Percentiles rank a stretch among this genome's conserved stretches.
These are phyloP conservation scores for Nakazawaea molendinolei DNA, from an alignment of 805 yeast species.

Conservation along the genomic window DNA sequence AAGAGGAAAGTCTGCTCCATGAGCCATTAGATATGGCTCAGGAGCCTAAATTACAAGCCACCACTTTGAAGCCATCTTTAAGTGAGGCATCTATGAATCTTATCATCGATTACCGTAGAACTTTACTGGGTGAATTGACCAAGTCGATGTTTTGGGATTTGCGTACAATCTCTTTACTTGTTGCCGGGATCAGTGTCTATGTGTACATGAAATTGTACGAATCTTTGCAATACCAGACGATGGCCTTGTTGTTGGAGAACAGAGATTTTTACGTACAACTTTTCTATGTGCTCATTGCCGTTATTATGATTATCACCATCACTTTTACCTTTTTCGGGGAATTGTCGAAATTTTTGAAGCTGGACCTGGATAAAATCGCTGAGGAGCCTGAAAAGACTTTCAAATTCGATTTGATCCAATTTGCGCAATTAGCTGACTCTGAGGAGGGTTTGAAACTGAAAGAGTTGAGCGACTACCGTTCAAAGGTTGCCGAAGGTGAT, in stretches of 20 bases:
- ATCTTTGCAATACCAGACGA: conserved; percentile 8
- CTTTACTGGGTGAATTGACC: conserved; percentile 40
- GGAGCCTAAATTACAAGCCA: conserved; percentile 45
- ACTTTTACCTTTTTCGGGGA: conserved; percentile 33
- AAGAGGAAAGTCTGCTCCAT: conserved; percentile 45
- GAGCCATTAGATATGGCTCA: conserved; percentile 47
- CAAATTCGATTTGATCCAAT: conserved; percentile 45
- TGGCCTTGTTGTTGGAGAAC: conserved; percentile 13
- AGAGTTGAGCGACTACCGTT: conserved; percentile 14
- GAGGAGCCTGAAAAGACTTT: conserved; percentile 32
- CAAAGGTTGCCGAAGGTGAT: conserved; percentile 30
- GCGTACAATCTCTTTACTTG: conserved; percentile 24
- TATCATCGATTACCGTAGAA: conserved; percentile 54
- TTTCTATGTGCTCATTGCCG: conserved; percentile 25
- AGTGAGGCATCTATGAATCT: conserved; percentile 56
- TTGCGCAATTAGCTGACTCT: conserved; percentile 25
- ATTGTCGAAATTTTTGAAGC: conserved; percentile 42
- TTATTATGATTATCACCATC: conserved; percentile 29
- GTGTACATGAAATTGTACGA: conserved; percentile 15
- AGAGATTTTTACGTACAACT: conserved; percentile 19
- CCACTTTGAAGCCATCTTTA: conserved; percentile 46
- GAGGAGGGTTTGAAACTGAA: conserved; percentile 13
- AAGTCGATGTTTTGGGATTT: conserved; percentile 41
- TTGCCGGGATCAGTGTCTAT: conserved; percentile 18
- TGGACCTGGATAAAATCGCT: conserved; percentile 31